Evolutionary conservation across 148 eudicot genomes (phyloP), one percentile per base, ranked within the genome.

Genomic region (Hydrangea macrophylla): DNA sequence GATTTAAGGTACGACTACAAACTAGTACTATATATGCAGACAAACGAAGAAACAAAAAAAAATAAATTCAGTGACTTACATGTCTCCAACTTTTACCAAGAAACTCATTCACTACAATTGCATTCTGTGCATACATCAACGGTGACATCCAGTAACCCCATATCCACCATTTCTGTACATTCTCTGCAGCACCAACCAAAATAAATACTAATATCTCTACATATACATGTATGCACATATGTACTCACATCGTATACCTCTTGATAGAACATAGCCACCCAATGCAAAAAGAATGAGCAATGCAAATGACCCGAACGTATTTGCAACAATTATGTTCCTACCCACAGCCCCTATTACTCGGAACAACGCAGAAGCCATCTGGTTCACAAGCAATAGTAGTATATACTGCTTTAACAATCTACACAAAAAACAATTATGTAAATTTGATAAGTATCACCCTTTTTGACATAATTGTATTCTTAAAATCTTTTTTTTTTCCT

Each of bases 81-180:
- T 70, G 44, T 27, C 68, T 71, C 97, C 97, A 92, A 53, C 75
- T 78, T 30, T 83, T 61, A 28, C 97, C 97, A 10, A 74, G 81
- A 72, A 92, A 83, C 70, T 92, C 97, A 64, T 92, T 92, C 64
- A 81, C 88, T 58, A 74, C 51, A 9, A 91, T 30, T 32, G 89
- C 91, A 67, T 74, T 84, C 54, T 82, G 82, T 50, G 78, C 91
- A 73, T 91, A 91, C 94, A 86, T 91, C 80, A 91, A 15, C 2
- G 97, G 94, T 30, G 97, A 91, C 7, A 73, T 23, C 89, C 89
- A 91, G 64, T 82, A 91, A 65, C 89, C 97, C 93, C 97, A 88
- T 62, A 72, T 67, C 97, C 97, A 91, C 92, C 97, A 91, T 35
- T 72, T 69, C 78, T 80, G 81, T 40, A 91, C 70, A 32, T 81